These are phyloP conservation scores for Clonostachys byssicola DNA, from an alignment of 2,329 filamentous ascomycete species.

Conservation along the genomic window DNA sequence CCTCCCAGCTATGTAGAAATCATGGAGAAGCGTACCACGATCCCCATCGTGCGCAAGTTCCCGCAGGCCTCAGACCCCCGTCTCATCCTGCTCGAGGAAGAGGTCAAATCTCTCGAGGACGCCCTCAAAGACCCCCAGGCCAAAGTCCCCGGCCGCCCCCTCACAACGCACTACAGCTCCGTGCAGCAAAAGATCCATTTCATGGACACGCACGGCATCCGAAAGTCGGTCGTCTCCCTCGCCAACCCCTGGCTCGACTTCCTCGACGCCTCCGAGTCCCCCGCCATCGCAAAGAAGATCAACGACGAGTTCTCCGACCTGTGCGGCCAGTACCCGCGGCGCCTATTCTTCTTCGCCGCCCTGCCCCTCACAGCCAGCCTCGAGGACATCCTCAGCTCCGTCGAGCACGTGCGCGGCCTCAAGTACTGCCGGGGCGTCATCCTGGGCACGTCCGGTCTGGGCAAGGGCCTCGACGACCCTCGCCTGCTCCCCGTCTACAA, in stretches of 20 bases:
- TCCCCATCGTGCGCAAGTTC: slow-evolving; percentile 70
- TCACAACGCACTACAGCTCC: slow-evolving; percentile 80
- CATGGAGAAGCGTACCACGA: slow-evolving; percentile 52
- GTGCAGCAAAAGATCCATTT: slow-evolving; percentile 77
- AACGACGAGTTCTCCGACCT: slow-evolving; percentile 75
- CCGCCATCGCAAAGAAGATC: slow-evolving; percentile 58
- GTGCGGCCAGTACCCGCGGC: slow-evolving; percentile 61
- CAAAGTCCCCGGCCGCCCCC: slow-evolving; percentile 70
- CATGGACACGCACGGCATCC: slow-evolving; percentile 81
- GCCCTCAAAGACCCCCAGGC: slow-evolving; percentile 48
- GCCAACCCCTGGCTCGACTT: slow-evolving; percentile 97
- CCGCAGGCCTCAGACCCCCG: slow-evolving; percentile 51
- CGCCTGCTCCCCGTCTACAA: slow-evolving; percentile 67
- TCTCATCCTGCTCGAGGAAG: slow-evolving; percentile 58
- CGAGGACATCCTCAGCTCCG: slow-evolving; percentile 58
- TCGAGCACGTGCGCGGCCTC: slow-evolving; percentile 57
- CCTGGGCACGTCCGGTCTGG: slow-evolving; percentile 79
- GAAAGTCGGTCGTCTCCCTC: slow-evolving; percentile 79
- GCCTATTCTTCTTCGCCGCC: slow-evolving; percentile 79
- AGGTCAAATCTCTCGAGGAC: slow-evolving; percentile 39
- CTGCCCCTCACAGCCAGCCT: slow-evolving; percentile 70
- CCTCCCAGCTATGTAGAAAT: slow-evolving; percentile 59
- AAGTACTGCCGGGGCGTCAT: slow-evolving; percentile 79
- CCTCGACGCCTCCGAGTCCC: slow-evolving; percentile 56
- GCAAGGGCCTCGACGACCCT: slow-evolving; percentile 75